A percentile compares a stretch with the other conserved stretches of the same genome.
Evolutionary conservation across 371 early-diverging fungal species (phyloP).

Genomic region (Mucor circinelloides): DNA sequence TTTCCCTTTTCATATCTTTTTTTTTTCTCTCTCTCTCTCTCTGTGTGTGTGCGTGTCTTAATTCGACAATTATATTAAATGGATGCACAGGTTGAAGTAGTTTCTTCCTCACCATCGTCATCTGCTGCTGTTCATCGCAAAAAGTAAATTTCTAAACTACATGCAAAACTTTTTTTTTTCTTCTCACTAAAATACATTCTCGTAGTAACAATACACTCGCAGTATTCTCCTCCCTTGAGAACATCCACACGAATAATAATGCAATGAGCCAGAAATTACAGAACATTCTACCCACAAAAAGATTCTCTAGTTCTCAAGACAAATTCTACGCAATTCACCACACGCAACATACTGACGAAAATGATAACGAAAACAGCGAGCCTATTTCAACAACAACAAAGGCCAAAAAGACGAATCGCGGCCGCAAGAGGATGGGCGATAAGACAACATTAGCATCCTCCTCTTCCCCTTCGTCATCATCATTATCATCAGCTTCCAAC

Average conservation of each 20-base stretch:
- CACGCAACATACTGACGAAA: background rate
- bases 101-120: background rate
- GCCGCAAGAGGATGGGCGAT: constrained; percentile 2
- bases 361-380: constrained; percentile 5
- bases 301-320: constrained; percentile 1
- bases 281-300: background rate
- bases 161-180: background rate
- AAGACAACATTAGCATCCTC: background rate
- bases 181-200: background rate
- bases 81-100: background rate
- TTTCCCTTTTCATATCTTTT: background rate
- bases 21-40: background rate
- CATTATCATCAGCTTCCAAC: background rate
- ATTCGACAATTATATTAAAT: background rate
- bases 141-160: constrained; percentile 3
- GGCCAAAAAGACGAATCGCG: background rate
- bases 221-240: constrained; percentile 10
- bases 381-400: background rate
- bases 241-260: background rate
- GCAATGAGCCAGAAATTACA: background rate
- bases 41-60: too few relatives aligned
- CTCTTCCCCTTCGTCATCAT: background rate
- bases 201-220: background rate
- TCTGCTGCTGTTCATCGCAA: background rate
- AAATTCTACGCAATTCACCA: constrained; percentile 25